phyloP scores from a whole-genome alignment of 2,329 filamentous ascomycete species.

The Botrytis squamosa region DNA sequence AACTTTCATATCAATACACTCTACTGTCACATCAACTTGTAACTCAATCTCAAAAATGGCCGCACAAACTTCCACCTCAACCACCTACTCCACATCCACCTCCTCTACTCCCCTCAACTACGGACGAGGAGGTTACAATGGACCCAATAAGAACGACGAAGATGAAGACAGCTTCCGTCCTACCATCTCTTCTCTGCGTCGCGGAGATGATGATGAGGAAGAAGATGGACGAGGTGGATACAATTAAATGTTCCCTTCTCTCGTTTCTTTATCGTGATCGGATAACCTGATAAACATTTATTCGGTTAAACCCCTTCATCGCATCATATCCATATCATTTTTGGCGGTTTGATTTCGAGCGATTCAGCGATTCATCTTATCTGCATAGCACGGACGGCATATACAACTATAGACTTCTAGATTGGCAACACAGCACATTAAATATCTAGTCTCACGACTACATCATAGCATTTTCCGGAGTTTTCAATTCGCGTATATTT shows the following conservation, averaged over 20 bases:
- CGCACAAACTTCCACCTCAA: constrained; percentile 22
- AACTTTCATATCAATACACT: not conserved
- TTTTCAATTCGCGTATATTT: not conserved
- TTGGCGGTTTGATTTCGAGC: not conserved
- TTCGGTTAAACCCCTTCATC: constrained; percentile 17
- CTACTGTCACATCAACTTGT: constrained; percentile 8
- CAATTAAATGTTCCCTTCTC: constrained; percentile 27
- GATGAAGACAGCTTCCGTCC: constrained; percentile 24
- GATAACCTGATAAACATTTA: not conserved
- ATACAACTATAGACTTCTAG: constrained; percentile 10
- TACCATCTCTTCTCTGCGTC: constrained; percentile 8
- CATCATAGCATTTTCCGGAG: not conserved
- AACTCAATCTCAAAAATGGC: constrained; percentile 28
- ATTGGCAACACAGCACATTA: constrained; percentile 8
- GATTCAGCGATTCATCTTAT: not conserved
- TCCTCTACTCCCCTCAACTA: constrained; percentile 23
- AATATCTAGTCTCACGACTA: constrained; percentile 1
- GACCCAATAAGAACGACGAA: constrained; percentile 23
- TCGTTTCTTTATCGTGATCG: not conserved
- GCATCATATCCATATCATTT: not conserved
- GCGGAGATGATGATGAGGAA: constrained; percentile 36
- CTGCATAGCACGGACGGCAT: not conserved
- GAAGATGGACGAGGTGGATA: constrained; percentile 38
- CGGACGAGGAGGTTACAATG: constrained; percentile 35
- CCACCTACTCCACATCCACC: not conserved